A percentile compares a stretch with the other conserved stretches of the same genome.
phyloP scores from a whole-genome alignment of 106 monocot genomes.

The Vanilla planifolia region DNA sequence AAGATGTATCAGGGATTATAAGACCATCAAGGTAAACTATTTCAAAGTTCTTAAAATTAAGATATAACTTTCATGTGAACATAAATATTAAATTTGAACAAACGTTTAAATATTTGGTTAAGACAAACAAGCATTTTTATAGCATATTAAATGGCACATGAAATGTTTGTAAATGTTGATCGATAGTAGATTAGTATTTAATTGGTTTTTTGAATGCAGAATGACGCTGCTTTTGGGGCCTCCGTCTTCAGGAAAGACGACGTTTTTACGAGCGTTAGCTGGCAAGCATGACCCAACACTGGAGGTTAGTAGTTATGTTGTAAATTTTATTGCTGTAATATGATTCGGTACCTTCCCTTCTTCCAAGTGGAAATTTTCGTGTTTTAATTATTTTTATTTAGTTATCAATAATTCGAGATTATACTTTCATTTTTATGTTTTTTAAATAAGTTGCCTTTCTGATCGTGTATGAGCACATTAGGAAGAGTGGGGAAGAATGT shows the following conservation, averaged over 20 bases:
- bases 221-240: slow-evolving; percentile 79
- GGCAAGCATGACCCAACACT: slow-evolving; percentile 51
- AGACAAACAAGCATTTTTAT: too few species aligned
- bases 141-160: too few species aligned
- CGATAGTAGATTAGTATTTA: background rate
- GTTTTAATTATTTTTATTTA: too few species aligned
- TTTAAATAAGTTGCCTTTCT: too few species aligned
- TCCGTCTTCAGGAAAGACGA: slow-evolving; percentile 74
- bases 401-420: too few species aligned
- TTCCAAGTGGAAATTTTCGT: too few species aligned
- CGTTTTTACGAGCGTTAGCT: slow-evolving; percentile 51
- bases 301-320: slow-evolving; percentile 22
- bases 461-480: too few species aligned
- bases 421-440: too few species aligned
- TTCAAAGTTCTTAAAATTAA: background rate
- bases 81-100: too few species aligned
- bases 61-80: background rate
- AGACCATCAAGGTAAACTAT: slow-evolving; percentile 34
- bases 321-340: background rate
- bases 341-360: background rate
- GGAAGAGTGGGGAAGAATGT: too few species aligned
- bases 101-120: too few species aligned
- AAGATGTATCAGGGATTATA: slow-evolving; percentile 52
- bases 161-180: too few species aligned
- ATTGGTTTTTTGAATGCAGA: slow-evolving; percentile 14